Conservation (phyloP, 306 rosid genomes). For the Lupinus albus region DNA sequence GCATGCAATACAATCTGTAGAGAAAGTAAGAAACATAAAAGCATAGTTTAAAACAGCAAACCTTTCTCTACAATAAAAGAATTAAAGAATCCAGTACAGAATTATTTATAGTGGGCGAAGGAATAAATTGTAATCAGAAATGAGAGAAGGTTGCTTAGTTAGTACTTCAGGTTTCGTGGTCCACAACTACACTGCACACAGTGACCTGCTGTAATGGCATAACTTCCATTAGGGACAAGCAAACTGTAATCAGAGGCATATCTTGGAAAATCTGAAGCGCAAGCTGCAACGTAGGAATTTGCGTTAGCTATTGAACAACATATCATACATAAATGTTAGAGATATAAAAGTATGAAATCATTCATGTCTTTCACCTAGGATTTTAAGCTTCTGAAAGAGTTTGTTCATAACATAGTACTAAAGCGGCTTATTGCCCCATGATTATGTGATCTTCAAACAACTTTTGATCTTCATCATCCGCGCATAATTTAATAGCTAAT, state of each 20-base stretch:
- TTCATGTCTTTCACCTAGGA: neutral
- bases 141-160: slow-evolving; percentile 35
- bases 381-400: neutral
- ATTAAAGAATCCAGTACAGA: neutral
- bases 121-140: slow-evolving; percentile 20
- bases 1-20: slow-evolving; percentile 90
- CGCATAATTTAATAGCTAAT: too few species aligned
- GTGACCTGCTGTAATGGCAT: slow-evolving; percentile 88
- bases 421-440: neutral
- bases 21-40: slow-evolving; percentile 32
- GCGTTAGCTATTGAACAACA: slow-evolving; percentile 29
- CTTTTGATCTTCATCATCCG: too few species aligned
- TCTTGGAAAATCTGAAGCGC: slow-evolving; percentile 79
- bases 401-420: neutral
- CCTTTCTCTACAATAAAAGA: slow-evolving; percentile 11
- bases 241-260: slow-evolving; percentile 72
- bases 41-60: slow-evolving; percentile 22
- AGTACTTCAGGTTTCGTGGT: slow-evolving; percentile 77
- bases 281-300: slow-evolving; percentile 58
- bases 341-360: neutral
- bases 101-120: neutral
- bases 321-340: neutral
- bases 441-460: too few species aligned
- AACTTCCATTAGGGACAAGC: slow-evolving; percentile 96
- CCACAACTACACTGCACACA: slow-evolving; percentile 99